Conservation (phyloP, 331 rosid genomes). For the Stylosanthes scabra region DNA sequence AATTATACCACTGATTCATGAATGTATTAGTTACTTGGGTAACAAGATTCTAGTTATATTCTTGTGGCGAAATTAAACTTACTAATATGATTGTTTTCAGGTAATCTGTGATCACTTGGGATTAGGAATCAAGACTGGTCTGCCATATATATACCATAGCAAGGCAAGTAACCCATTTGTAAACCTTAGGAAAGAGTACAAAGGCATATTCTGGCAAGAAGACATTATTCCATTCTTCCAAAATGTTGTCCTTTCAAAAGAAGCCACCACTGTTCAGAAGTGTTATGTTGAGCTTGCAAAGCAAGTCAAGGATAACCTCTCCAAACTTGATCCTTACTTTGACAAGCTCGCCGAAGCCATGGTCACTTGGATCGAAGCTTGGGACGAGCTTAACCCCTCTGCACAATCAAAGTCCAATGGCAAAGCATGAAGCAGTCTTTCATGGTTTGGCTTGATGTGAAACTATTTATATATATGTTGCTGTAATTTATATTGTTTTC, state of each 20-base stretch:
- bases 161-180: conserved; percentile 64
- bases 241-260: conserved; percentile 40
- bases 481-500: conserved; percentile 6
- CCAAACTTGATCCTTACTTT: conserved; percentile 55
- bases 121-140: conserved; percentile 56
- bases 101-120: conserved; percentile 59
- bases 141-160: conserved; percentile 57
- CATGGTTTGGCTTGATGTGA: conserved; percentile 3
- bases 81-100: conserved; percentile 11
- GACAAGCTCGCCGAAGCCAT: conserved; percentile 62
- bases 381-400: conserved; percentile 63
- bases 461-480: conserved; percentile 23
- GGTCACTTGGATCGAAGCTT: conserved; percentile 64
- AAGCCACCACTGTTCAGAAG: conserved; percentile 55
- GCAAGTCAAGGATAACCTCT: conserved; percentile 54
- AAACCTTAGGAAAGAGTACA: conserved; percentile 59
- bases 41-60: too few relatives aligned
- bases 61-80: too few relatives aligned
- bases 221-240: conserved; percentile 64
- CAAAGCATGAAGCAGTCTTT: conserved; percentile 41
- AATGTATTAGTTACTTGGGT: too few relatives aligned
- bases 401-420: conserved; percentile 35
- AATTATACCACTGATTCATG: too few relatives aligned
- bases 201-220: conserved; percentile 65
- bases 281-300: conserved; percentile 53